Percentiles rank a stretch among this genome's conserved stretches.
Evolutionary conservation across 495 filamentous ascomycete species (phyloP).

Genomic region (Podospora bellae-mahoneyi): DNA sequence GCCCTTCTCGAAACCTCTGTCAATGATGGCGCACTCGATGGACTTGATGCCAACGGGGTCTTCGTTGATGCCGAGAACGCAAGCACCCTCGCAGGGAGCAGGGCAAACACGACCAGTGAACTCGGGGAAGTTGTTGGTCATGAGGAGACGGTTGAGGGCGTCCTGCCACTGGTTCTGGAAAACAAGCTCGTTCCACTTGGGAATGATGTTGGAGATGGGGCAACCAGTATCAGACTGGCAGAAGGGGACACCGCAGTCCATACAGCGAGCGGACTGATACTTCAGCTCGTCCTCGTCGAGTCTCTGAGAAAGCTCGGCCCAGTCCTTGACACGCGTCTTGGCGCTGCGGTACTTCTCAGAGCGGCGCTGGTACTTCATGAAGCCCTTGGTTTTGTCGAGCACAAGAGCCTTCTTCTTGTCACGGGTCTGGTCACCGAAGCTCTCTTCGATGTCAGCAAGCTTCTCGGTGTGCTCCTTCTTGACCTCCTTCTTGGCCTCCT

Average conservation of each 20-base stretch:
- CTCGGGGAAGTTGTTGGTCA: conserved; percentile 99
- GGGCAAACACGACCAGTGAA: conserved; percentile 99
- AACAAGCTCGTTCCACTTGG: conserved; percentile 96
- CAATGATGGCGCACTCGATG: conserved; percentile 98
- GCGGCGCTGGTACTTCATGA: conserved; percentile 97
- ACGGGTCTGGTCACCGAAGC: conserved; percentile 74
- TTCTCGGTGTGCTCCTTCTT: conserved; percentile 65
- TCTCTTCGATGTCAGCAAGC: conserved; percentile 94
- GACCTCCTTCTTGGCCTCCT: conserved; percentile 47
- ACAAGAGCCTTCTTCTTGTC: conserved; percentile 96
- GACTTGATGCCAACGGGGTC: conserved; percentile 98
- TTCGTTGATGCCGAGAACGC: conserved; percentile 97
- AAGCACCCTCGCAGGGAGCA: conserved; percentile 95
- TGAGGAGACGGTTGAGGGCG: conserved; percentile 88
- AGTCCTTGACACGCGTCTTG: conserved; percentile 85
- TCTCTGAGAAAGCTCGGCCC: conserved; percentile 86
- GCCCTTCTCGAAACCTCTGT: conserved; percentile 98
- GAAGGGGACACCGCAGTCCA: conserved; percentile 99
- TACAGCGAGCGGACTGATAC: conserved; percentile 97
- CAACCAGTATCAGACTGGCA: conserved; percentile 97
- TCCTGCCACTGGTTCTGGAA: conserved; percentile 93
- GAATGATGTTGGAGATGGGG: conserved; percentile 99
- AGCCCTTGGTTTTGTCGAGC: conserved; percentile 94
- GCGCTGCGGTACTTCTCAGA: conserved; percentile 92
- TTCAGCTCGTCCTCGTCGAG: conserved; percentile 97